Evolutionary conservation across 1,284 basidiomycete species (phyloP).

Genomic region (Apiotrichum siamense): DNA sequence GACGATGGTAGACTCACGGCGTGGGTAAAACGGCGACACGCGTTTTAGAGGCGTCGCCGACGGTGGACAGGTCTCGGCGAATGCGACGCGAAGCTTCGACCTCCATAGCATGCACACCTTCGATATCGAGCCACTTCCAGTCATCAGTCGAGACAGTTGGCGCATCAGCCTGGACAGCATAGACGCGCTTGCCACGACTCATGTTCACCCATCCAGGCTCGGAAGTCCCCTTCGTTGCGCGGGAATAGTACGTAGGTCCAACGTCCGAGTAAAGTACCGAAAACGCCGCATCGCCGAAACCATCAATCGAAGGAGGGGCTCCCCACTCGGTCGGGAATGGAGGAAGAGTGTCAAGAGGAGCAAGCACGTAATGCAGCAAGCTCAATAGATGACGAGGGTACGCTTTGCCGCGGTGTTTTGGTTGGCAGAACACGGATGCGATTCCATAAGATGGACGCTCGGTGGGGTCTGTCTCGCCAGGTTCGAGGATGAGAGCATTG

Average conservation of each 20-base stretch:
- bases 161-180: neutral
- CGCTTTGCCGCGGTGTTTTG: constrained; percentile 26
- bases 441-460: constrained; percentile 28
- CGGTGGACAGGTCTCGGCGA: neutral
- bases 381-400: constrained; percentile 32
- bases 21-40: constrained; percentile 12
- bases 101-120: neutral
- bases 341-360: constrained; percentile 9
- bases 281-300: constrained; percentile 11
- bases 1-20: constrained; percentile 1
- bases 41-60: constrained; percentile 10
- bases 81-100: neutral
- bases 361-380: constrained; percentile 30
- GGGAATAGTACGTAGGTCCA: constrained; percentile 29
- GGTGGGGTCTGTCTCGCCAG: constrained; percentile 11
- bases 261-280: constrained; percentile 35
- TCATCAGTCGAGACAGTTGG: neutral
- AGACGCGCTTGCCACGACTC: neutral
- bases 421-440: constrained; percentile 31
- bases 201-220: constrained; percentile 8
- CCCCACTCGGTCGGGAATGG: constrained; percentile 25
- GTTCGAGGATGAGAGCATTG: constrained; percentile 11
- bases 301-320: constrained; percentile 8
- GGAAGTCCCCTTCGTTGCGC: constrained; percentile 12
- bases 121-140: constrained; percentile 7